Evolutionary conservation across 208 protist species (phyloP).

Genomic region (Acanthamoeba sp.): DNA sequence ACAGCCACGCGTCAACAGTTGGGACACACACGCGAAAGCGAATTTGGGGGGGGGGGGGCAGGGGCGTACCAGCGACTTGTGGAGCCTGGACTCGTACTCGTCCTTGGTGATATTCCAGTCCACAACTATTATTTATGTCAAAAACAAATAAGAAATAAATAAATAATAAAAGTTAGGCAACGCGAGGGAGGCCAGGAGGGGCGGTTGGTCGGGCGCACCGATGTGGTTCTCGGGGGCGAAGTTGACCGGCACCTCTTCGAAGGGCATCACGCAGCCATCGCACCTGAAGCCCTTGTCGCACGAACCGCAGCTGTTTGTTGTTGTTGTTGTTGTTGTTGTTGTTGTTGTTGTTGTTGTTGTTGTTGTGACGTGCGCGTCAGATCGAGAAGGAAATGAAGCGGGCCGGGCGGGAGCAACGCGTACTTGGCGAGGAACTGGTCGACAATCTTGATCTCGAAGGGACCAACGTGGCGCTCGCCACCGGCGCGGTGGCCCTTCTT

Average conservation of each 20-base stretch:
- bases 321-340: too few relatives aligned
- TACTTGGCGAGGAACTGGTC: slow-evolving; percentile 45
- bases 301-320: background rate
- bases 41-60: background rate
- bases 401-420: too few relatives aligned
- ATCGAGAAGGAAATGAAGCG: too few relatives aligned
- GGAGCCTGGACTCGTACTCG: slow-evolving; percentile 7
- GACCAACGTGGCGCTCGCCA: background rate
- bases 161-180: background rate
- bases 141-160: too few relatives aligned
- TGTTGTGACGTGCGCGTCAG: too few relatives aligned
- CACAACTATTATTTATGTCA: background rate
- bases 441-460: slow-evolving; percentile 49
- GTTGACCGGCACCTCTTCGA: background rate
- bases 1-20: too few relatives aligned
- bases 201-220: background rate
- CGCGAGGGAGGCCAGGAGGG: background rate
- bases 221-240: background rate
- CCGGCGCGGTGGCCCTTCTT: background rate
- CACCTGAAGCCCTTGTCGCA: slow-evolving; percentile 48
- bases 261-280: slow-evolving; percentile 50
- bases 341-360: too few relatives aligned
- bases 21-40: background rate
- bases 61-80: slow-evolving; percentile 5
- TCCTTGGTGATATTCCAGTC: slow-evolving; percentile 20